Evolutionary conservation across 2,329 filamentous ascomycete species (phyloP), one percentile per base, ranked within the genome.

Genomic region (Diaporthe nobilis): DNA sequence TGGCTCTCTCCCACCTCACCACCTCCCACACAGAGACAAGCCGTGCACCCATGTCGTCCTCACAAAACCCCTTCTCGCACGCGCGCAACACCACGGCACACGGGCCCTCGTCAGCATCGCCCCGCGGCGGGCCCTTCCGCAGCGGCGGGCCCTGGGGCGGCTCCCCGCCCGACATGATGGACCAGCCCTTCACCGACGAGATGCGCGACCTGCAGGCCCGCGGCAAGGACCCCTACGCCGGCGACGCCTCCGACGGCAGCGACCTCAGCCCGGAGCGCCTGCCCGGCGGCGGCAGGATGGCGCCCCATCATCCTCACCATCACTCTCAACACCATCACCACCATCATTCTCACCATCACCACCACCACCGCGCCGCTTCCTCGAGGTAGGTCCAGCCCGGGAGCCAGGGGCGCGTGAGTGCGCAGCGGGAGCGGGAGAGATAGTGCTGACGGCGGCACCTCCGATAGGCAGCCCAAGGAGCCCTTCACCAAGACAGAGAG

Each of bases 201-300:
- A 90, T 90, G 88, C 88, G 89, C 79, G 90, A 92, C 80, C 86
- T 86, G 8, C 90, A 92, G 81, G 89, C 90, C 6, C 85, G 90
- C 55, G 90, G 90, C 71, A 91, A 91, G 79, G 86, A 92, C 77
- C 88, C 89, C 0, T 90, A 90, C 79, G 71, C 58, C 17, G 80
- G 80, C 34, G 83, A 84, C 51, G 79, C 79, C 34, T 81, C 81
- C 13, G 82, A 84, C 28, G 82, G 80, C 9, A 80, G 81, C 63
- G 81, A 82, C 28, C 79, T 81, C 74, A 81, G 79, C n/a, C 78
- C 81, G 12, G 77, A 79, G 31, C 80, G 79, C 71, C 61, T 71
- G 60, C 61, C 61, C 15, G 63, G 63, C 6, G 49, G 61, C 31
- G 39, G 42, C 31, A 67, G 61, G 31, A 57, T 49, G n/a, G 39